Evolutionary conservation across 139 green algal species (phyloP), one percentile per base, ranked within the genome.

Genomic region (Coccomyxa sp.): DNA sequence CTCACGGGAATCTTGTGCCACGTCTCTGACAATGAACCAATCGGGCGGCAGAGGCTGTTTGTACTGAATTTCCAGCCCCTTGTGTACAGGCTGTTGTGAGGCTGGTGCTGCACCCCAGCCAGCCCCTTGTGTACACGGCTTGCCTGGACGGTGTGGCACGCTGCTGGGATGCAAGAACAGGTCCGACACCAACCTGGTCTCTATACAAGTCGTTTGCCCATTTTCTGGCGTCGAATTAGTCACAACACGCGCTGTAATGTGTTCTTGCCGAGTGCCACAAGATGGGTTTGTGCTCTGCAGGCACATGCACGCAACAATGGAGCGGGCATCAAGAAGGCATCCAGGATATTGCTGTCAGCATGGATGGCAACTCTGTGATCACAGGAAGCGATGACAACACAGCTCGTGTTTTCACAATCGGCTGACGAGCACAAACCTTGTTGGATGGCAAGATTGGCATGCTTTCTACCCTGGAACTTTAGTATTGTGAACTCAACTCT

Each of bases 101-200:
- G 9, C 18, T 96, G 77, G 82, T 71, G 0, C 91, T 87, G 85
- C 90, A 95, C 82, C 92, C 91, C 25, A 87, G 80, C 0, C 79
- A 92, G 84, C 90, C 92, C 0, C 78, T 98, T 10, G 85, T 97
- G 0, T 89, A 93, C 68, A 97, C 93, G 0, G 93, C 84, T 27
- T 95, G 93, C 81, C 30, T 96, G 38, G 95, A 98, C 83, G 95
- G 95, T 28, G 79, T 86, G 9, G 87, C 96, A 78, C 87, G 94
- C 23, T 88, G 88, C 66, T 98, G 93, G 92, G 95, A 98, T 84
- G 77, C 92, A 28, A 88, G 95, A 0, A 97, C 91, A 27, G 88
- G 85, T 85, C 21, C 4, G 67, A 17, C 66, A 31, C 60, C 1
- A 0, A 82, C 13, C 7, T 76, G 58, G 18, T 57, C 38, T 51